These are phyloP conservation scores for Euclidium syriacum DNA, from an alignment of 345 rosid species.

Conservation along the genomic window DNA sequence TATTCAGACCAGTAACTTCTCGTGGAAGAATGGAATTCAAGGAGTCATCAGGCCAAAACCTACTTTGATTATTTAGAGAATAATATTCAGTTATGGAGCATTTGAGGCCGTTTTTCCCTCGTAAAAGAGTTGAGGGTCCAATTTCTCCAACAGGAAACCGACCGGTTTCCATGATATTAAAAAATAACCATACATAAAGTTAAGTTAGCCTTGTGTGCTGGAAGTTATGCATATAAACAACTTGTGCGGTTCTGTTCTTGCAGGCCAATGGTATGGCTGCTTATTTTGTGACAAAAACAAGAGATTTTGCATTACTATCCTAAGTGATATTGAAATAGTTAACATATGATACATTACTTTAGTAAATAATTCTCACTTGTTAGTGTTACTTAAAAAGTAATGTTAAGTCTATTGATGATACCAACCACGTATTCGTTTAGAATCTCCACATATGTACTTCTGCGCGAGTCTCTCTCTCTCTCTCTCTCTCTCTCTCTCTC, in stretches of 20 bases:
- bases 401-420: too few relatives aligned
- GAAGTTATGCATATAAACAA: neutral
- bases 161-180: slow-evolving; percentile 78
- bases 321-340: too few relatives aligned
- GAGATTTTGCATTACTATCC: too few relatives aligned
- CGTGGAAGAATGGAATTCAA: slow-evolving; percentile 56
- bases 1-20: slow-evolving; percentile 43
- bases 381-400: too few relatives aligned
- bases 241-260: slow-evolving; percentile 1
- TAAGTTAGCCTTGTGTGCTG: neutral
- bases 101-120: slow-evolving; percentile 97
- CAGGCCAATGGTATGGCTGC: slow-evolving; percentile 95
- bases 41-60: slow-evolving; percentile 84
- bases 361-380: too few relatives aligned
- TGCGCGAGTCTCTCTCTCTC: too few relatives aligned
- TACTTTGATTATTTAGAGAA: slow-evolving; percentile 57
- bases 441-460: too few relatives aligned
- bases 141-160: slow-evolving; percentile 79
- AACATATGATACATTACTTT: too few relatives aligned
- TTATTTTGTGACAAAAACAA: slow-evolving; percentile 71
- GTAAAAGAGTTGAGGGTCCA: slow-evolving; percentile 86
- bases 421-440: too few relatives aligned
- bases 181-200: neutral
- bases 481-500: too few relatives aligned
- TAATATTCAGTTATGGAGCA: slow-evolving; percentile 68